Conservation (phyloP, 768 basidiomycete genomes). For the Rhodotorula paludigena region DNA sequence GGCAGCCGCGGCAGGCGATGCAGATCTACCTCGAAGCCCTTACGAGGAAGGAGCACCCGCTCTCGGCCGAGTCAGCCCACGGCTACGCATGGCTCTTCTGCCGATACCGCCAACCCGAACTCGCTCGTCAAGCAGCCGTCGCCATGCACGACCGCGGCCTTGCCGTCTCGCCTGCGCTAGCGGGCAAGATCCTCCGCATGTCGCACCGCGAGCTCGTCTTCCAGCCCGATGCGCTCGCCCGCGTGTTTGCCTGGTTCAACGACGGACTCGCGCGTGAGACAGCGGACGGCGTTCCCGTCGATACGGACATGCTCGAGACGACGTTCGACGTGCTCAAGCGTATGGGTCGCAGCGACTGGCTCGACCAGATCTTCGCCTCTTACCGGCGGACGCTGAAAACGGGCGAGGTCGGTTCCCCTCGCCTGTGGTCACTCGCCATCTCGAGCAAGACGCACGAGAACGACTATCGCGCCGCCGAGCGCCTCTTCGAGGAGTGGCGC, state of each 20-base stretch:
- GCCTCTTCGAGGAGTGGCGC: conserved; percentile 13
- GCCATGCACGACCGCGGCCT: conserved; percentile 7
- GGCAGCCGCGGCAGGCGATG: conserved; percentile 6
- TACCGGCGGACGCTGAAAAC: conserved; percentile 8
- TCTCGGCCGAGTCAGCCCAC: not conserved
- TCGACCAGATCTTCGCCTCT: conserved; percentile 11
- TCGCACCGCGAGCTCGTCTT: conserved; percentile 2
- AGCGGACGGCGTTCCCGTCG: not conserved
- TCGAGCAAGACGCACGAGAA: not conserved
- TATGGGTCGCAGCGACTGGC: conserved; percentile 23
- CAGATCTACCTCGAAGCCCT: not conserved
- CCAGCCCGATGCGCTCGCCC: conserved; percentile 6
- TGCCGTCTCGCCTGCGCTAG: not conserved
- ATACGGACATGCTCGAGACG: conserved; percentile 12
- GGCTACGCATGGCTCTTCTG: conserved; percentile 20
- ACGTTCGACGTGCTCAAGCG: conserved; percentile 8
- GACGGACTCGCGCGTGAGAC: conserved; percentile 6
- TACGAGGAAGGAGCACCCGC: not conserved
- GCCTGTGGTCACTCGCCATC: conserved; percentile 17
- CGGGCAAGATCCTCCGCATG: conserved; percentile 7
- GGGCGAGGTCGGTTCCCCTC: not conserved
- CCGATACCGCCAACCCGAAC: conserved; percentile 9
- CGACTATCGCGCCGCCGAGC: not conserved
- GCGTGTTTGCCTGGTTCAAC: conserved; percentile 17
- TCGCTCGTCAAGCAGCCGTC: conserved; percentile 10